Evolutionary conservation across 2,329 filamentous ascomycete species (phyloP).

Genomic region (Ascochyta koolunga): DNA sequence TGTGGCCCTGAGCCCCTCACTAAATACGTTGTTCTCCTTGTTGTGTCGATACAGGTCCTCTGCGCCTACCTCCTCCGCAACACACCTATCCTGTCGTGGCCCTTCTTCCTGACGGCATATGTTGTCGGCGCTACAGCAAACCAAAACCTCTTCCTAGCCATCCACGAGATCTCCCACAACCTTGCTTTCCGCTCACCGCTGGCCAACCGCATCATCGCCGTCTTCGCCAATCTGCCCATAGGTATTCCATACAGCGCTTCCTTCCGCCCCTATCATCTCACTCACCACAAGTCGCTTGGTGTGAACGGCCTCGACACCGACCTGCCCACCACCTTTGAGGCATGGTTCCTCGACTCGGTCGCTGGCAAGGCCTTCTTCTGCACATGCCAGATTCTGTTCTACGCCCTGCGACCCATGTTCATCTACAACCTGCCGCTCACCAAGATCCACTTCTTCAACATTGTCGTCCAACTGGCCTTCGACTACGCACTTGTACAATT

Average conservation of each 20-base stretch:
- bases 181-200: conserved; percentile 83
- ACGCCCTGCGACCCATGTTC: conserved; percentile 93
- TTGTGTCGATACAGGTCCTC: conserved; percentile 80
- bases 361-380: conserved; percentile 98
- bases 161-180: conserved; percentile 99
- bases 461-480: conserved; percentile 76
- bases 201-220: conserved; percentile 84
- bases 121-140: conserved; percentile 92
- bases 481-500: conserved; percentile 71
- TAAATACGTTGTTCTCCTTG: conserved; percentile 85
- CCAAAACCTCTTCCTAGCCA: conserved; percentile 97
- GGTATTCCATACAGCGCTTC: conserved; percentile 95
- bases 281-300: conserved; percentile 97
- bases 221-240: conserved; percentile 95
- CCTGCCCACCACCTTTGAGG: conserved; percentile 89
- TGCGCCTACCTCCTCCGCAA: conserved; percentile 79
- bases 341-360: conserved; percentile 90
- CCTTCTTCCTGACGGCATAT: conserved; percentile 87
- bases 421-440: conserved; percentile 90
- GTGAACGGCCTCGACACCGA: conserved; percentile 97
- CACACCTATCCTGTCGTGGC: conserved; percentile 79
- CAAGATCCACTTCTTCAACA: conserved; percentile 80
- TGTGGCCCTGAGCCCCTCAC: conserved; percentile 95
- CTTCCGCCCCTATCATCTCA: conserved; percentile 97
- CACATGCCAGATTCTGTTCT: conserved; percentile 99